Conservation (phyloP, 768 basidiomycete genomes). For the Multifurca ochricompacta region DNA sequence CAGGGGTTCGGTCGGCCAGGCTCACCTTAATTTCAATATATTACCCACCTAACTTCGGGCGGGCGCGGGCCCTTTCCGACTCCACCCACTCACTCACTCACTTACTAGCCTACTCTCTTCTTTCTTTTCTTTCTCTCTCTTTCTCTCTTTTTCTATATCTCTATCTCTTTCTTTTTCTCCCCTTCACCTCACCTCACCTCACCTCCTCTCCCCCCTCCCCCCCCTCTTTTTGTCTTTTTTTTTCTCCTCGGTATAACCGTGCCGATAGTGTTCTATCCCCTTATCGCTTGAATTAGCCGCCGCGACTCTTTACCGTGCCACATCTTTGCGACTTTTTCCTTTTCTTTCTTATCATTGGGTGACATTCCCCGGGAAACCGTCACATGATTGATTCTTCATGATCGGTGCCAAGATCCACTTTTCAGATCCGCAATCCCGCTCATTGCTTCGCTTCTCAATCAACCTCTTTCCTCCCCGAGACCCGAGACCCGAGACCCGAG, state of each 20-base stretch:
- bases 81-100: too few species aligned
- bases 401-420: conserved; percentile 18
- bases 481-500: background rate
- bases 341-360: conserved; percentile 9
- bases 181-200: background rate
- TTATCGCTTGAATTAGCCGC: conserved; percentile 1
- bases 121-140: too few species aligned
- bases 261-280: background rate
- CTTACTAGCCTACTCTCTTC: too few species aligned
- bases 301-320: background rate
- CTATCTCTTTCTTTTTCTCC: background rate
- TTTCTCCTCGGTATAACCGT: background rate
- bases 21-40: conserved; percentile 17
- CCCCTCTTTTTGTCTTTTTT: background rate
- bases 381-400: conserved; percentile 21
- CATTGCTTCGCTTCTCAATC: conserved; percentile 2
- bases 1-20: conserved; percentile 15
- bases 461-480: background rate
- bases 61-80: background rate
- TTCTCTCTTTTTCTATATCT: too few species aligned
- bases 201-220: background rate
- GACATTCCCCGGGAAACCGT: conserved; percentile 19
- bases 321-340: background rate
- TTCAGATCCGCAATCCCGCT: conserved; percentile 12
- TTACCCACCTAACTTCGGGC: conserved; percentile 5